These are phyloP conservation scores for Tulasnella sp. DNA, from an alignment of 768 basidiomycete genomes.

Conservation along the genomic window DNA sequence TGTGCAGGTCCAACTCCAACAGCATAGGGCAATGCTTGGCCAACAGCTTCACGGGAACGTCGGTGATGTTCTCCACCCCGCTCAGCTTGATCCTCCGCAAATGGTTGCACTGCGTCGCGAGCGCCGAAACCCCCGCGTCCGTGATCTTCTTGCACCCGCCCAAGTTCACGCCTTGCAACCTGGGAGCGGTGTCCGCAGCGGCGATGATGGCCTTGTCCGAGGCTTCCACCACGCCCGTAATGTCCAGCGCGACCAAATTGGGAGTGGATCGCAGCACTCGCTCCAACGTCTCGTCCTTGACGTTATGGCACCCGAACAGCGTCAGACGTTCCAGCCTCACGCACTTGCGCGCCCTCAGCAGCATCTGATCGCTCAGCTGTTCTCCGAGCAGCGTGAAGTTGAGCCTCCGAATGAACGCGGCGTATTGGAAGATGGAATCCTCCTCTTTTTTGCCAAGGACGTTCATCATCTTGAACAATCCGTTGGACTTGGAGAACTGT, in stretches of 20 bases:
- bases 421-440: conserved; percentile 80
- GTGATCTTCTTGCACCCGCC: conserved; percentile 76
- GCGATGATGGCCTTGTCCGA: conserved; percentile 68
- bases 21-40: conserved; percentile 77
- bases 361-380: conserved; percentile 68
- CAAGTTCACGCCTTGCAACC: conserved; percentile 89
- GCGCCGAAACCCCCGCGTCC: conserved; percentile 67
- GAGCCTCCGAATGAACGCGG: conserved; percentile 81
- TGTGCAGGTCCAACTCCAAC: conserved; percentile 90
- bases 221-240: conserved; percentile 65
- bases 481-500: conserved; percentile 59
- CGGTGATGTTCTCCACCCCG: conserved; percentile 69
- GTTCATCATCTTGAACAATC: conserved; percentile 72
- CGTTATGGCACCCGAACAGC: conserved; percentile 67
- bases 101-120: conserved; percentile 69
- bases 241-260: conserved; percentile 81
- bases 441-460: conserved; percentile 49
- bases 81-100: conserved; percentile 89
- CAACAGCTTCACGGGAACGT: conserved; percentile 68
- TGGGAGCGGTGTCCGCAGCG: conserved; percentile 63
- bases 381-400: conserved; percentile 74
- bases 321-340: conserved; percentile 83
- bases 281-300: conserved; percentile 61
- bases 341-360: conserved; percentile 67
- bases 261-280: conserved; percentile 64